Base-by-base conservation (phyloP, 139 green algal genomes). In the Limnomonas spitsbergensis region DNA sequence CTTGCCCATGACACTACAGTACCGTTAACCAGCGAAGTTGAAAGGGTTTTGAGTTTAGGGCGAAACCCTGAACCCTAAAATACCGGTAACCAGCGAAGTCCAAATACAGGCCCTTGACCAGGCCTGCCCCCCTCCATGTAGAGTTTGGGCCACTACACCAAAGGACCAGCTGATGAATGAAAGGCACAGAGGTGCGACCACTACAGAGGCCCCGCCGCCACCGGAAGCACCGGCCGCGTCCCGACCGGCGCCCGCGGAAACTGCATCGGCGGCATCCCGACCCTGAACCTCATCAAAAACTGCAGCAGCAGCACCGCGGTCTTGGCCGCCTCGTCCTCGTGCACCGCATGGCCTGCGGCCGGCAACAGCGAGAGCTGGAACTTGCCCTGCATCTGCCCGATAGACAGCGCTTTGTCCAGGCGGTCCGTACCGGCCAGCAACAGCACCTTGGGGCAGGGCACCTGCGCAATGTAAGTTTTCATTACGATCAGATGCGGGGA, bases 351-450 rank as follows among this genome's bases (percentile, higher is more conserved):
- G 2, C 95, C 95, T n/a, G 93, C 89, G 34, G 86, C 87, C 3
- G 93, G 90, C 75, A 98, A 85, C 38, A 98, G 80, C 40, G 92
- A 85, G 61, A 97, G 85, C 85, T 99, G 95, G 80, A 98, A 98
- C 83, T 93, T 95, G 70, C 95, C 94, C 86, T 98, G 95, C 95
- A 98, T 98, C 86, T 98, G 94, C 0, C 91, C 94, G 20, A 97
- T 93, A 29, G 91, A 97, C 39, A 98, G 88, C 0, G 77, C 38
- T 66, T 85, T 88, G 90, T 98, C 95, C 68, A 99, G 83, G 35
- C 94, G 83, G 81, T 99, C 95, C 0, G 93, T 97, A 32, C 95
- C 95, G 1, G 92, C 95, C n/a, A 98, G 84, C 42, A 98, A 53
- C 56, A 99, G 82, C 81, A 97, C 83, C 84, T 98, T 98, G 47